A percentile compares a stretch with the other conserved stretches of the same genome.
phyloP scores from a whole-genome alignment of 23 red algal genomes.

The Chondrus crispus region DNA sequence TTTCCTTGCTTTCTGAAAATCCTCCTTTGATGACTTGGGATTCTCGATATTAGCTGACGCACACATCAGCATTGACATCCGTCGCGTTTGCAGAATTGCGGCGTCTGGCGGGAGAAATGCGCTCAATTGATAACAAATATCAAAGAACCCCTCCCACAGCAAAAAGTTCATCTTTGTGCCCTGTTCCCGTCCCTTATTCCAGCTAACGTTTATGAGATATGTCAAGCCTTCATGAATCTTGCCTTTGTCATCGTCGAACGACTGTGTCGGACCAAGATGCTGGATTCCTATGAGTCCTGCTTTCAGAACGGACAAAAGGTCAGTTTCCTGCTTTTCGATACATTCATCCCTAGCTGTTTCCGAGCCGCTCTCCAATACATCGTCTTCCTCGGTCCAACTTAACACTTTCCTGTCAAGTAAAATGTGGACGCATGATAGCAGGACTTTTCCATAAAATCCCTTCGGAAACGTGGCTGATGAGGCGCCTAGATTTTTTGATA shows the following conservation, averaged over 20 bases:
- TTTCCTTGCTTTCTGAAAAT: slow-evolving; percentile 22
- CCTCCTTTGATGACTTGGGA: neutral
- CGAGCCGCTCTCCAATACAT: neutral
- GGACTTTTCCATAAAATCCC: slow-evolving; percentile 57
- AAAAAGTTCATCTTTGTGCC: slow-evolving; percentile 4
- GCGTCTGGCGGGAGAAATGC: neutral
- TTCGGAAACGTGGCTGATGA: neutral
- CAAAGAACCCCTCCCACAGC: slow-evolving; percentile 39
- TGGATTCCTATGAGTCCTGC: slow-evolving; percentile 7
- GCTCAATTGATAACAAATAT: slow-evolving; percentile 35
- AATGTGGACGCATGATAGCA: slow-evolving; percentile 40
- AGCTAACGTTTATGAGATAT: slow-evolving; percentile 44
- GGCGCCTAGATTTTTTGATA: slow-evolving; percentile 2
- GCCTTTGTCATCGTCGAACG: slow-evolving; percentile 24
- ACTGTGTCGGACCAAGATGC: slow-evolving; percentile 8
- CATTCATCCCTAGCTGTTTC: neutral
- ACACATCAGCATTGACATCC: slow-evolving; percentile 59
- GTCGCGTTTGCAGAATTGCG: slow-evolving; percentile 31
- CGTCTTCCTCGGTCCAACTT: neutral
- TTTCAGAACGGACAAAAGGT: slow-evolving; percentile 13
- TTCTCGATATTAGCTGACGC: slow-evolving; percentile 58
- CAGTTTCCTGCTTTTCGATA: neutral
- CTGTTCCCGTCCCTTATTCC: slow-evolving; percentile 45
- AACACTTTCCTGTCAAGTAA: neutral
- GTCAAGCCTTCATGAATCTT: neutral